These are phyloP conservation scores for Trichophyton benhamiae DNA, from an alignment of 2,329 filamentous ascomycete species.

Conservation along the genomic window DNA sequence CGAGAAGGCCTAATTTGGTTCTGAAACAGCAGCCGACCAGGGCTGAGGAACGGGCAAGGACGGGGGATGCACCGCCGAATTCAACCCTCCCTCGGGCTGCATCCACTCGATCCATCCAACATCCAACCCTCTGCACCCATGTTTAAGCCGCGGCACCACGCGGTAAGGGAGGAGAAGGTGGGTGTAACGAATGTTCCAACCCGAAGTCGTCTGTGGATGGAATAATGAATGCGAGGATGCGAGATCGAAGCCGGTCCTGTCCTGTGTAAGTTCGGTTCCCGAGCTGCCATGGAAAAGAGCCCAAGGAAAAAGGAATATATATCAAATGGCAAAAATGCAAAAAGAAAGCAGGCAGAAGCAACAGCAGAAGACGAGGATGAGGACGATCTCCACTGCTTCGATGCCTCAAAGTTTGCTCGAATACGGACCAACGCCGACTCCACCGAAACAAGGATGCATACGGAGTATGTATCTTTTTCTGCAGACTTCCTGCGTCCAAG, in stretches of 20 bases:
- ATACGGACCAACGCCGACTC: conserved; percentile 2
- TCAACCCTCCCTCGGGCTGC: neutral
- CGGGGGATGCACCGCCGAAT: neutral
- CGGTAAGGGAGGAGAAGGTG: neutral
- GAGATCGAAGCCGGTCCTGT: neutral
- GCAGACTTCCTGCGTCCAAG: neutral
- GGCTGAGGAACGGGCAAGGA: neutral
- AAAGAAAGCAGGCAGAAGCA: neutral
- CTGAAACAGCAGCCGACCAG: conserved; percentile 1
- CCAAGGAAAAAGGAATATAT: neutral
- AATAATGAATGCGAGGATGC: neutral
- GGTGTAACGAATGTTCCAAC: neutral
- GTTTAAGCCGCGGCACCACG: neutral
- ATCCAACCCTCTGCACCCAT: neutral
- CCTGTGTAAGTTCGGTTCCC: neutral
- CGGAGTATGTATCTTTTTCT: neutral
- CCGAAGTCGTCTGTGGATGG: neutral
- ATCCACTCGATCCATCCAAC: neutral
- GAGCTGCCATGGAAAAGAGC: neutral
- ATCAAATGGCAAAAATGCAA: neutral
- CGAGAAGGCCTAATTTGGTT: neutral
- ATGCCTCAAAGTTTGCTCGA: neutral
- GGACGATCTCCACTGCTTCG: conserved; percentile 1
- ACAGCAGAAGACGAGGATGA: neutral
- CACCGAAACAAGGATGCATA: neutral